phyloP scores from a whole-genome alignment of 305 asterid genomes.

The Lippia alba region DNA sequence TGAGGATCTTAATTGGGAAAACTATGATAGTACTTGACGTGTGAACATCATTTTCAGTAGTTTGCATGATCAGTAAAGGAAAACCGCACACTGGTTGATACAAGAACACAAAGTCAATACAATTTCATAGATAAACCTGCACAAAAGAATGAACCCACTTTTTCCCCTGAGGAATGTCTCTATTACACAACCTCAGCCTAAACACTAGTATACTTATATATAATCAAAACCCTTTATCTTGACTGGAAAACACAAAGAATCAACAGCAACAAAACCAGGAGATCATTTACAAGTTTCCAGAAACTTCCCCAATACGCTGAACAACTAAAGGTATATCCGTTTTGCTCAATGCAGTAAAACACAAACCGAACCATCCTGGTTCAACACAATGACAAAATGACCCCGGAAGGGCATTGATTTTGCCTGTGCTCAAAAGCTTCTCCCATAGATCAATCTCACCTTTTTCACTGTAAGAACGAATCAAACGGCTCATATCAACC shows the following conservation, averaged over 20 bases:
- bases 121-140: not conserved
- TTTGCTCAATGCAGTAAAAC: slow-evolving; percentile 47
- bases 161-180: not conserved
- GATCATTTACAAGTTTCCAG: slow-evolving; percentile 42
- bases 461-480: slow-evolving; percentile 56
- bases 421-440: slow-evolving; percentile 47
- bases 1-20: not conserved
- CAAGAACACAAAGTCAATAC: slow-evolving; percentile 6
- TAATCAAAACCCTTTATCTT: slow-evolving; percentile 9
- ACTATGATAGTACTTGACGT: not conserved
- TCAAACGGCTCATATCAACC: slow-evolving; percentile 65
- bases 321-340: slow-evolving; percentile 49
- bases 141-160: slow-evolving; percentile 14
- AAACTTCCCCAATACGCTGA: slow-evolving; percentile 52
- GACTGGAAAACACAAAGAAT: not conserved
- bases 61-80: not conserved
- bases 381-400: slow-evolving; percentile 65
- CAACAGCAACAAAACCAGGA: slow-evolving; percentile 33
- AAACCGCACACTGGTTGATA: not conserved
- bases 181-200: not conserved
- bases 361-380: slow-evolving; percentile 66
- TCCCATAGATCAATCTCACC: slow-evolving; percentile 71
- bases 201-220: not conserved
- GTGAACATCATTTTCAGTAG: not conserved
- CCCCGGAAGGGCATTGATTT: slow-evolving; percentile 57